Percentiles rank a stretch among this genome's conserved stretches.
phyloP scores from a whole-genome alignment of 2,329 filamentous ascomycete genomes.

The Endoconidiophora polonica region DNA sequence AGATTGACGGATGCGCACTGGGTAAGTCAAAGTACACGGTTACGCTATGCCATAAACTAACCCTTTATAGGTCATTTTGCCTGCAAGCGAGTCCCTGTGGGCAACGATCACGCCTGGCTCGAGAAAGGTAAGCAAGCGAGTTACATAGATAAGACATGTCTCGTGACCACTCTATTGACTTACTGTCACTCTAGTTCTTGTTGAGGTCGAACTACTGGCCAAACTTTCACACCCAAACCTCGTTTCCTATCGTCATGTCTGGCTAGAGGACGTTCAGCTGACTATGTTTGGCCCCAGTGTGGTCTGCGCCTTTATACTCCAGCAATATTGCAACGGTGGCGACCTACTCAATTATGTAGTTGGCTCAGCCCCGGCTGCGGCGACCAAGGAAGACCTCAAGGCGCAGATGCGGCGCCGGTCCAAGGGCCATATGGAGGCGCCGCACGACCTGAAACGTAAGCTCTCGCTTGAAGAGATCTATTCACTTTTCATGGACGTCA shows the following conservation, averaged over 20 bases:
- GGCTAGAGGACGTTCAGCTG: slow-evolving; percentile 78
- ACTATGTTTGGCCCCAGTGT: slow-evolving; percentile 80
- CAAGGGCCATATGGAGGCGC: slow-evolving; percentile 53
- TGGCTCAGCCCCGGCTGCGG: slow-evolving; percentile 43
- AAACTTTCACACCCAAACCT: slow-evolving; percentile 87
- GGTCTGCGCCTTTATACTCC: slow-evolving; percentile 88
- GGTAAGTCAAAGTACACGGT: slow-evolving; percentile 22
- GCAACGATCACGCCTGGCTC: slow-evolving; percentile 86
- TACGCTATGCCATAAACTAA: not conserved
- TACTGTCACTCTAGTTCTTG: slow-evolving; percentile 35
- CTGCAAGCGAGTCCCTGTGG: slow-evolving; percentile 91
- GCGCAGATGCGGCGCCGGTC: slow-evolving; percentile 71
- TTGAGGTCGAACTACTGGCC: slow-evolving; percentile 85
- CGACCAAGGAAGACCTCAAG: slow-evolving; percentile 73
- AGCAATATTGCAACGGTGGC: slow-evolving; percentile 92
- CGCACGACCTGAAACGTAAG: slow-evolving; percentile 31
- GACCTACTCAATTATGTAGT: slow-evolving; percentile 79
- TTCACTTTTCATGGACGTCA: slow-evolving; percentile 90
- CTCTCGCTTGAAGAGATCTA: slow-evolving; percentile 81
- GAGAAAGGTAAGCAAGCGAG: slow-evolving; percentile 44
- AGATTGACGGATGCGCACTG: slow-evolving; percentile 74
- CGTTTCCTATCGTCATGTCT: slow-evolving; percentile 92
- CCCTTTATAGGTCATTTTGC: slow-evolving; percentile 53
- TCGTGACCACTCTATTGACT: not conserved
- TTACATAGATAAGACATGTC: not conserved